phyloP scores from a whole-genome alignment of 2,329 filamentous ascomycete species.

The Nothophoma quercina region DNA sequence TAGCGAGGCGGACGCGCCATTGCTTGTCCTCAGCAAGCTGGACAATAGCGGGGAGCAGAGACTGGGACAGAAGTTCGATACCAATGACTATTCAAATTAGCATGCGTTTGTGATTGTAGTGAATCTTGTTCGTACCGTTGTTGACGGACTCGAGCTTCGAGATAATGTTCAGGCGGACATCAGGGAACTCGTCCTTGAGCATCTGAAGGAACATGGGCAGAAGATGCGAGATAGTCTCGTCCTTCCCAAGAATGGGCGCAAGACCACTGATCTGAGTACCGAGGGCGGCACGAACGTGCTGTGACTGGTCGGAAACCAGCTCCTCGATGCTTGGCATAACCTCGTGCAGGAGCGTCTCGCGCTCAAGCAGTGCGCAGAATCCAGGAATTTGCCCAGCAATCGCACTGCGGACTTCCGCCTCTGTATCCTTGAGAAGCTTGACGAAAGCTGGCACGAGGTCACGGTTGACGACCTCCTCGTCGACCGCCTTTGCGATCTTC shows the following conservation, averaged over 20 bases:
- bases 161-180: slow-evolving; percentile 98
- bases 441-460: slow-evolving; percentile 97
- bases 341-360: slow-evolving; percentile 86
- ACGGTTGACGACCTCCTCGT: slow-evolving; percentile 92
- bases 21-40: slow-evolving; percentile 99
- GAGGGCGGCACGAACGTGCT: slow-evolving; percentile 94
- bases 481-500: slow-evolving; percentile 98
- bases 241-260: slow-evolving; percentile 95
- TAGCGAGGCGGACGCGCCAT: slow-evolving; percentile 96
- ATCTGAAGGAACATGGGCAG: slow-evolving; percentile 99
- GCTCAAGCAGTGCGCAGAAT: slow-evolving; percentile 90
- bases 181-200: slow-evolving; percentile 99
- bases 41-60: slow-evolving; percentile 94
- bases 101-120: neutral
- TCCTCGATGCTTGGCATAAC: slow-evolving; percentile 98
- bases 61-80: slow-evolving; percentile 95
- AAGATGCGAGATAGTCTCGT: slow-evolving; percentile 96
- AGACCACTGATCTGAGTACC: slow-evolving; percentile 97
- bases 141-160: slow-evolving; percentile 99
- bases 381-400: slow-evolving; percentile 96
- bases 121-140: slow-evolving; percentile 68
- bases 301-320: slow-evolving; percentile 92
- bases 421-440: slow-evolving; percentile 96
- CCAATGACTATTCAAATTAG: slow-evolving; percentile 76
- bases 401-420: slow-evolving; percentile 95